Conservation (phyloP, 2,329 filamentous ascomycete genomes). For the Phyllosticta citrichinensis region DNA sequence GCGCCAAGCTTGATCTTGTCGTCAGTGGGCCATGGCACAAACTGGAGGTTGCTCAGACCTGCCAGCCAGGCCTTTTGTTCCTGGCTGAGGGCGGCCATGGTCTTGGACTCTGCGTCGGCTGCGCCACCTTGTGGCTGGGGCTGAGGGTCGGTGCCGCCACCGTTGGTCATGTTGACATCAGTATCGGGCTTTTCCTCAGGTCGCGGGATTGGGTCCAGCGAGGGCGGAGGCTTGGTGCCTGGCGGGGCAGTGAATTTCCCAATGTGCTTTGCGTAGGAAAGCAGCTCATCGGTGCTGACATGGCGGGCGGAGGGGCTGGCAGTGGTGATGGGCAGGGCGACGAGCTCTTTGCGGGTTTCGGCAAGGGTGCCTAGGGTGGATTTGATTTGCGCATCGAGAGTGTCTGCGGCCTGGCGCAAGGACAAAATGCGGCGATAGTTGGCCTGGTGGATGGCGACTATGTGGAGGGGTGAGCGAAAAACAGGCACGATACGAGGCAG, state of each 20-base stretch:
- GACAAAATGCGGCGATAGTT: constrained; percentile 60
- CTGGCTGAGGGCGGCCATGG: constrained; percentile 17
- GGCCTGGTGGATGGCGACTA: constrained; percentile 64
- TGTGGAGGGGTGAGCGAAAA: not conserved
- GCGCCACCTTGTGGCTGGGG: constrained; percentile 17
- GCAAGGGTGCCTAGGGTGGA: constrained; percentile 61
- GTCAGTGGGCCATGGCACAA: constrained; percentile 68
- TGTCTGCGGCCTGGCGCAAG: constrained; percentile 55
- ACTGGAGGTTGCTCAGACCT: constrained; percentile 47
- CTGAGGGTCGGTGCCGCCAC: constrained; percentile 15
- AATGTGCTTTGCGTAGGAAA: constrained; percentile 69
- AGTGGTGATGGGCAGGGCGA: constrained; percentile 34
- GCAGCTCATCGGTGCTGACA: constrained; percentile 61
- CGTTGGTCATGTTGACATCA: constrained; percentile 20
- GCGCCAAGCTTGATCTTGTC: constrained; percentile 60
- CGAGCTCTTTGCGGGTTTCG: constrained; percentile 62
- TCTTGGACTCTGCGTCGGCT: constrained; percentile 16
- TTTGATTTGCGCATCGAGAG: constrained; percentile 63
- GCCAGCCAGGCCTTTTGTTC: constrained; percentile 33
- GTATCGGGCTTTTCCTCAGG: constrained; percentile 9
- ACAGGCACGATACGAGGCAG: not conserved
- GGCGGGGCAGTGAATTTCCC: constrained; percentile 70
- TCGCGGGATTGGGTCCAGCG: constrained; percentile 1
- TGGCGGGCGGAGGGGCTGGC: constrained; percentile 33
- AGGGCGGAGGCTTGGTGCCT: constrained; percentile 30